Conservation (phyloP, 306 rosid species). For the Cotoneaster glaucophyllus region DNA sequence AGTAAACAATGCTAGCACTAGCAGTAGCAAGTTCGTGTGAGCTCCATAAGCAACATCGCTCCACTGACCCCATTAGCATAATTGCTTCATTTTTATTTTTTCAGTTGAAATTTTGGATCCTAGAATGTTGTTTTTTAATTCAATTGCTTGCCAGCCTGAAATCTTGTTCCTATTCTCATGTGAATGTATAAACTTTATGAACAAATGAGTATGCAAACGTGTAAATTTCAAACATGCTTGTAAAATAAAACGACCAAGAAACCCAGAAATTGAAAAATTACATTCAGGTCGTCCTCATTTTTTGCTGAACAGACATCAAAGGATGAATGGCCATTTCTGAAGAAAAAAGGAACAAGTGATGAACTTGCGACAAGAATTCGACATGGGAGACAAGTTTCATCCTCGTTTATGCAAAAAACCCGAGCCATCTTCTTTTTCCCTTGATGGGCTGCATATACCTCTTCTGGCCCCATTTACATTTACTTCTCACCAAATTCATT, state of each 20-base stretch:
- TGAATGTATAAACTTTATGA: background rate
- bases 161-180: background rate
- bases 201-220: background rate
- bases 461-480: background rate
- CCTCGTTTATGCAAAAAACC: background rate
- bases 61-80: background rate
- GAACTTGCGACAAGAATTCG: background rate
- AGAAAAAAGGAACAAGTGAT: background rate
- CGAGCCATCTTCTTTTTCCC: background rate
- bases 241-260: background rate
- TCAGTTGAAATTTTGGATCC: background rate
- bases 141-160: background rate
- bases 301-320: background rate
- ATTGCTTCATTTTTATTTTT: background rate
- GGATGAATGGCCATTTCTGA: background rate
- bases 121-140: background rate
- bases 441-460: background rate
- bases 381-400: background rate
- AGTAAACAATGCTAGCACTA: background rate
- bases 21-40: background rate
- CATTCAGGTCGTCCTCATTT: background rate
- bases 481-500: too few relatives aligned
- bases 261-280: background rate
- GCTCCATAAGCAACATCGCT: background rate
- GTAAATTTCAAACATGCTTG: background rate